Percentiles rank a stretch among this genome's conserved stretches.
phyloP scores from a whole-genome alignment of 495 filamentous ascomycete genomes.

The Aspergillus leporis region DNA sequence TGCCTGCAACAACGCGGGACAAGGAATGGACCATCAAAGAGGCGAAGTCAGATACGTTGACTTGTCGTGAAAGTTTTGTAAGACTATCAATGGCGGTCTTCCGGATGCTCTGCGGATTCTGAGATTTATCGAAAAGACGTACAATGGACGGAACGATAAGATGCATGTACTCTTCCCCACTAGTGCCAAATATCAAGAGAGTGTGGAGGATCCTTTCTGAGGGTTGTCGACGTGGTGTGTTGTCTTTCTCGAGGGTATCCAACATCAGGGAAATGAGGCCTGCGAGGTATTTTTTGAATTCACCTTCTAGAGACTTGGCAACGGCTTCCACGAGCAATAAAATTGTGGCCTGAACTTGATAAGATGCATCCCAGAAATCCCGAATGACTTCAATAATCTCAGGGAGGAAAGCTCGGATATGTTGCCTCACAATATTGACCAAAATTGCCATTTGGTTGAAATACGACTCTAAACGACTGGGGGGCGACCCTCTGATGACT shows the following conservation, averaged over 20 bases:
- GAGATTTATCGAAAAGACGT: constrained; percentile 80
- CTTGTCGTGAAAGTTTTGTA: constrained; percentile 89
- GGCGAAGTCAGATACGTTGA: constrained; percentile 96
- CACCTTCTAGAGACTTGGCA: constrained; percentile 87
- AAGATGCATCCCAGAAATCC: constrained; percentile 78
- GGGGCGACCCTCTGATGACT: constrained; percentile 76
- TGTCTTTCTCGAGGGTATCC: constrained; percentile 83
- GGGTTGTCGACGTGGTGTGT: constrained; percentile 66
- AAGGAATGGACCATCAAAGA: constrained; percentile 92
- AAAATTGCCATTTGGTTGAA: constrained; percentile 94
- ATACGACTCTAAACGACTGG: constrained; percentile 81
- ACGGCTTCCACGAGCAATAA: constrained; percentile 89
- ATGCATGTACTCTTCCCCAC: constrained; percentile 98
- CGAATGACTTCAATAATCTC: constrained; percentile 80
- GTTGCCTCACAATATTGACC: constrained; percentile 92
- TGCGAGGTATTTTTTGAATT: constrained; percentile 95
- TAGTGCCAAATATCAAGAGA: constrained; percentile 94
- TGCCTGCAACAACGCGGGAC: constrained; percentile 70
- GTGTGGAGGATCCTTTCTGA: constrained; percentile 92
- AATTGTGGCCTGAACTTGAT: constrained; percentile 84
- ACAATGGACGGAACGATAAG: constrained; percentile 97
- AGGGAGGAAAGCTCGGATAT: constrained; percentile 85
- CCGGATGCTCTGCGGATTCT: constrained; percentile 73
- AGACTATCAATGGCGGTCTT: constrained; percentile 93
- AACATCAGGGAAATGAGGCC: constrained; percentile 89